A percentile compares a stretch with the other conserved stretches of the same genome.
phyloP scores from a whole-genome alignment of 345 rosid genomes.

The Eucalyptus shirleyi region DNA sequence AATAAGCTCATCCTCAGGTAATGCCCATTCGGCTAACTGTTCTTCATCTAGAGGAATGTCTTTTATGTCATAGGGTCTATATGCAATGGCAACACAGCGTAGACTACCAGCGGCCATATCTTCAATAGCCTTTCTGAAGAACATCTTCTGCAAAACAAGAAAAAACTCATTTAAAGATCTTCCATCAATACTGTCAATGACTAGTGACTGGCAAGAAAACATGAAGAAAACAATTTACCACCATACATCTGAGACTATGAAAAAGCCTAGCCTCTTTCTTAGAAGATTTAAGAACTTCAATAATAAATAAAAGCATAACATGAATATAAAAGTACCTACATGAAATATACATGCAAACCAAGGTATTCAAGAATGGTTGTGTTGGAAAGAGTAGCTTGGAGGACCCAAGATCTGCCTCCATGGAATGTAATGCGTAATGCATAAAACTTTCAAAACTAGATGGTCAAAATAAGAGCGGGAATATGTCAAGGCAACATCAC shows the following conservation, averaged over 20 bases:
- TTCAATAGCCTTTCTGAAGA: constrained; percentile 45
- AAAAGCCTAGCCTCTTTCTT: background rate
- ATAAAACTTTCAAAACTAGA: background rate
- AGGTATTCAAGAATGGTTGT: background rate
- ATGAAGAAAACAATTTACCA: background rate
- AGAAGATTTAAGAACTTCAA: background rate
- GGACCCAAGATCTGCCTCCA: background rate
- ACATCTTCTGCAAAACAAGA: constrained; percentile 27
- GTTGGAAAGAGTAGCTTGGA: background rate
- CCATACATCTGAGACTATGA: background rate
- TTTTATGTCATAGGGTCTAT: constrained; percentile 44
- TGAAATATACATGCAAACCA: background rate
- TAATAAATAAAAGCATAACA: background rate
- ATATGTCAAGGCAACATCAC: accelerated
- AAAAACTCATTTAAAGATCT: background rate
- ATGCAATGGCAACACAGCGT: constrained; percentile 93
- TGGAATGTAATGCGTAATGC: background rate
- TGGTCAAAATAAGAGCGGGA: background rate
- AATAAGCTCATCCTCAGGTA: constrained; percentile 88
- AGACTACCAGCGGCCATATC: constrained; percentile 83
- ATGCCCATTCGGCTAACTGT: constrained; percentile 46
- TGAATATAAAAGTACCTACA: background rate
- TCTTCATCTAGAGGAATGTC: constrained; percentile 68
- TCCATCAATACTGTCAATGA: background rate
- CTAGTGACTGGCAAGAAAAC: background rate